Conservation (phyloP, 179 eudicot genomes). For the Drosera spatulata region DNA sequence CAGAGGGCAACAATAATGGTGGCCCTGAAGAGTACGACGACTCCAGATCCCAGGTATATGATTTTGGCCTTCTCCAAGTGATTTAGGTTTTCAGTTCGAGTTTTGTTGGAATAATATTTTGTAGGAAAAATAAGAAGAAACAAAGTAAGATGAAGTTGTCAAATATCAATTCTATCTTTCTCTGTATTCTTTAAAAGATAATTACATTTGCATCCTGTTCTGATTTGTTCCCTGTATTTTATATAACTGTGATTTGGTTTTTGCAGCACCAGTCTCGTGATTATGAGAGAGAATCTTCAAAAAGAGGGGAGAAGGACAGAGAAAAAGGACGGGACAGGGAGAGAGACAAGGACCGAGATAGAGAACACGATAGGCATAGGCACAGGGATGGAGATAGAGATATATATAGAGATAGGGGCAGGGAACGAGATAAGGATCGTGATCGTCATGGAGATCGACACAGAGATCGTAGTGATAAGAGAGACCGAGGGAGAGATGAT, state of each 20-base stretch:
- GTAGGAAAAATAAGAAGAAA: too few relatives aligned
- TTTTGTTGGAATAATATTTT: not conserved
- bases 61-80: not conserved
- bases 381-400: conserved; percentile 14
- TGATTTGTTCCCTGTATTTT: too few relatives aligned
- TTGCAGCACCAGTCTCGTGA: conserved; percentile 25
- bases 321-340: conserved; percentile 21
- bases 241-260: conserved; percentile 1
- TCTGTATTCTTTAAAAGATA: too few relatives aligned
- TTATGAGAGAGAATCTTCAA: conserved; percentile 20
- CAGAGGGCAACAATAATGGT: conserved; percentile 6
- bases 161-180: too few relatives aligned
- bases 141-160: too few relatives aligned
- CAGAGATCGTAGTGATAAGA: conserved; percentile 12
- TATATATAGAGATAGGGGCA: conserved; percentile 18
- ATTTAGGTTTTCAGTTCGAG: too few relatives aligned
- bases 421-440: conserved; percentile 29
- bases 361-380: conserved; percentile 16
- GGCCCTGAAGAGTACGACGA: conserved; percentile 4
- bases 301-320: conserved; percentile 20
- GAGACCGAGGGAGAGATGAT: conserved; percentile 30
- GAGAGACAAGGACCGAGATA: conserved; percentile 9
- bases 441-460: conserved; percentile 33
- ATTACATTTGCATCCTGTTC: too few relatives aligned
- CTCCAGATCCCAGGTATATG: conserved; percentile 5